Evolutionary conservation across 352 stramenopile genomes (phyloP).

Genomic region (Pythium graminicola): DNA sequence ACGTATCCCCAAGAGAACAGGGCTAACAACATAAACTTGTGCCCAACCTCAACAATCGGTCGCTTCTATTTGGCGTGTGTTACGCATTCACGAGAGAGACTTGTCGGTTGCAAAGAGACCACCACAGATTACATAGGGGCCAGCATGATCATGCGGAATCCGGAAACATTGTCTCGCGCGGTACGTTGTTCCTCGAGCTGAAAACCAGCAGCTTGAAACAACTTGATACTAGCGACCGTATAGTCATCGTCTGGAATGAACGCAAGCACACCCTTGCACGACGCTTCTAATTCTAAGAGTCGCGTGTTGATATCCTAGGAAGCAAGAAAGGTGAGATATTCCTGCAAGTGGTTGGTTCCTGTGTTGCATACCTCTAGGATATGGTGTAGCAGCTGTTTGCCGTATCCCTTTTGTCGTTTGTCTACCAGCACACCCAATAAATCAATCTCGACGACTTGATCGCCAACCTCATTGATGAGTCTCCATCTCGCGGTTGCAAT

Average conservation of each 20-base stretch:
- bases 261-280: constrained; percentile 32
- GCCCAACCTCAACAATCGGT: too few species aligned
- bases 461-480: constrained; percentile 33
- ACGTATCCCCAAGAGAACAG: too few species aligned
- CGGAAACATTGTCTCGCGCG: constrained; percentile 21
- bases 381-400: constrained; percentile 38
- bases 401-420: constrained; percentile 50
- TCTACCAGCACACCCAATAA: constrained; percentile 45
- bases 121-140: constrained; percentile 9
- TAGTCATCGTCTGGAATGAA: constrained; percentile 35
- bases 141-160: constrained; percentile 23
- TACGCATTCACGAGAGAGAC: too few species aligned
- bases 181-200: constrained; percentile 31
- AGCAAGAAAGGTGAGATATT: background rate
- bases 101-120: too few species aligned
- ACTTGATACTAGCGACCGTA: constrained; percentile 31
- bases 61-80: constrained; percentile 18
- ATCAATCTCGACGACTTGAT: constrained; percentile 45
- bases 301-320: constrained; percentile 44
- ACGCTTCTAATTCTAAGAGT: constrained; percentile 25
- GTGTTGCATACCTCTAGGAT: constrained; percentile 38
- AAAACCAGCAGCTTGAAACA: constrained; percentile 52
- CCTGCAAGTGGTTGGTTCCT: background rate
- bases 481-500: constrained; percentile 54
- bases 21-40: too few species aligned